Percentiles rank a stretch among this genome's conserved stretches.
These are phyloP conservation scores for Paraurostyla sp. DNA, from an alignment of 73 alveolate genomes.

Conservation along the genomic window DNA sequence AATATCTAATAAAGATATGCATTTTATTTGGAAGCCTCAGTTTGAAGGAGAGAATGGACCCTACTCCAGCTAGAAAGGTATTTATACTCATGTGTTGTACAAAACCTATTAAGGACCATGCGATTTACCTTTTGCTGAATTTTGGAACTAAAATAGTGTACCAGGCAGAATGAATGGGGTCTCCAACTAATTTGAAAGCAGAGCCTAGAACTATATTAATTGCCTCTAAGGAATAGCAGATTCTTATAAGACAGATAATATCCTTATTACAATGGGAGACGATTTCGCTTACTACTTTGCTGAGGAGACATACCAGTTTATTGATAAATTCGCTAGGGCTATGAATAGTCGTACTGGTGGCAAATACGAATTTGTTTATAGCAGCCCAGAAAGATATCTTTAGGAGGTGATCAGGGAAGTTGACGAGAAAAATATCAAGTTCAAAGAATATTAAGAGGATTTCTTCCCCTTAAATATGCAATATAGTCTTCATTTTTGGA, in stretches of 20 bases:
- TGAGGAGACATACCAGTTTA: neutral
- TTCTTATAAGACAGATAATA: conserved; percentile 1
- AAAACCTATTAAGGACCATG: conserved; percentile 5
- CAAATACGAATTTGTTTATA: neutral
- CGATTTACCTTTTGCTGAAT: neutral
- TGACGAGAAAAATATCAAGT: neutral
- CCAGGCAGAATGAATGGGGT: neutral
- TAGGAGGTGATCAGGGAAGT: neutral
- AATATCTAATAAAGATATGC: conserved; percentile 77
- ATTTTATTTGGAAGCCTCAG: conserved; percentile 91
- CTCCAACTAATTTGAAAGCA: neutral
- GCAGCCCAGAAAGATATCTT: neutral
- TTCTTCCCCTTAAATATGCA: conserved; percentile 32
- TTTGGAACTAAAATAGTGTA: neutral
- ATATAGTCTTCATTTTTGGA: neutral
- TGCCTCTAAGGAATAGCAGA: conserved; percentile 3
- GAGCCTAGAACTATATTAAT: neutral
- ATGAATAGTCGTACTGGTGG: neutral
- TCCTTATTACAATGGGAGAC: conserved; percentile 13
- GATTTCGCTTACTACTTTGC: conserved; percentile 43
- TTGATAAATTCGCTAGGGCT: neutral
- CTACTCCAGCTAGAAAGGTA: conserved; percentile 4
- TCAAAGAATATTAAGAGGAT: conserved; percentile 1
- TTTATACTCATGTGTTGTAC: neutral
- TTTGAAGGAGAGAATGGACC: conserved; percentile 71